Conservation (phyloP, 78 protist species). For the Salpingoeca rosetta region DNA sequence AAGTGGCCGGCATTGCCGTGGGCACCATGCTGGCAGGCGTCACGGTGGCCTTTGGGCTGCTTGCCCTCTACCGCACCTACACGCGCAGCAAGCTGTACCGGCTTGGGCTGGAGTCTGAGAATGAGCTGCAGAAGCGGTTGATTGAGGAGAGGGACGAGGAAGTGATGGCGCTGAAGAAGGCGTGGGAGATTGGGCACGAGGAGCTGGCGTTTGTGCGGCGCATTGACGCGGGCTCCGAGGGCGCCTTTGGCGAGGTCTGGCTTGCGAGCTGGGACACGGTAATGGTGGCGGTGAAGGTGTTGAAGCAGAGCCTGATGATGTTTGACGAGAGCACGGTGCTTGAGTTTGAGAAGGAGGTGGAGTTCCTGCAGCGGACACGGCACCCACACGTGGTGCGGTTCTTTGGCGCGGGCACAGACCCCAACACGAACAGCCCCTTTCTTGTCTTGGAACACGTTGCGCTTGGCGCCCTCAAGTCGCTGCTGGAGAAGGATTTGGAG, state of each 20-base stretch:
- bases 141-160: background rate
- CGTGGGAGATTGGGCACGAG: background rate
- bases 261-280: background rate
- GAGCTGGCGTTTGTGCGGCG: background rate
- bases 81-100: no score
- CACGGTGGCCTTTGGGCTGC: no score
- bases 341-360: background rate
- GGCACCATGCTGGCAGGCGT: no score
- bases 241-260: background rate
- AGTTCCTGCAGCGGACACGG: background rate
- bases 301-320: background rate
- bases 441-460: background rate
- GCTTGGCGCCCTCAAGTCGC: background rate
- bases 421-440: background rate
- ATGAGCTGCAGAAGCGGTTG: background rate
- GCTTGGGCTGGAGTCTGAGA: no score
- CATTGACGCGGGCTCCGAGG: background rate
- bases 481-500: background rate
- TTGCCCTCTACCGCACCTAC: no score
- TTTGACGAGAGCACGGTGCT: background rate
- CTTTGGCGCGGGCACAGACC: background rate
- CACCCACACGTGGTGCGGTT: background rate
- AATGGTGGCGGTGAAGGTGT: background rate
- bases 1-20: no score
- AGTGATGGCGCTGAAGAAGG: background rate